Base-by-base conservation (phyloP, 345 rosid species). In the Hibiscus mutabilis region DNA sequence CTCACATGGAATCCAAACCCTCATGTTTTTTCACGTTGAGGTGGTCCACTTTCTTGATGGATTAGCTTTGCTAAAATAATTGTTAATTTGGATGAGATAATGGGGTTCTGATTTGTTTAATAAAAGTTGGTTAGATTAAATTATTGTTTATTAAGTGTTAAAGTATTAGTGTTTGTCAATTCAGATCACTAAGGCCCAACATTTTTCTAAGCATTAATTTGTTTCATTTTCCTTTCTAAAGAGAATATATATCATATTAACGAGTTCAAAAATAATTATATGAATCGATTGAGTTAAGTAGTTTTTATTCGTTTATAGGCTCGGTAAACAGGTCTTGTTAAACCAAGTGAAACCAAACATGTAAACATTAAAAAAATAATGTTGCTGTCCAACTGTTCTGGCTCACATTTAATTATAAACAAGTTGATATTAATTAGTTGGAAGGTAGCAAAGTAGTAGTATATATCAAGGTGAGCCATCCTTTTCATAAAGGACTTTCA, bases 1-100 rank as follows among this genome's bases (percentile, higher is more conserved):
- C 63, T 80, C 89, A 86, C 89, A 82, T 80, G 89, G 76, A 76
- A 74, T 2, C 35, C 25, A 57, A 51, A 15, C 9, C 61, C 73
- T 15, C 33, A 21, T 55, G 66, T 70, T 58, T 55, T 70, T 70
- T 58, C 35, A 31, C 57, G 56, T 80, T 63, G 60, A 75, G 49
- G 85, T 83, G 85, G 86, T 74, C 86, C 85, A 79, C 69, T 33
- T 60, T 69, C 71, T 65, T 61, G 37, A 63, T 63, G 73, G 57
- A 66, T 70, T 80, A 77, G 82, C 81, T 80, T 82, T 77, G 24
- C 5, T 35, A 49, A 68, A 60, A 27, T 63, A 66, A 22, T 74
- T 69, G 35, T 70, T 70, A 21, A 57, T 63, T 76, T 78, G 67
- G 75, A 66, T 37, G 24, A 66, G 75, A 44, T 74, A 74, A 60